Conservation (phyloP, 163 green algal species). For the Scenedesmus sp. region DNA sequence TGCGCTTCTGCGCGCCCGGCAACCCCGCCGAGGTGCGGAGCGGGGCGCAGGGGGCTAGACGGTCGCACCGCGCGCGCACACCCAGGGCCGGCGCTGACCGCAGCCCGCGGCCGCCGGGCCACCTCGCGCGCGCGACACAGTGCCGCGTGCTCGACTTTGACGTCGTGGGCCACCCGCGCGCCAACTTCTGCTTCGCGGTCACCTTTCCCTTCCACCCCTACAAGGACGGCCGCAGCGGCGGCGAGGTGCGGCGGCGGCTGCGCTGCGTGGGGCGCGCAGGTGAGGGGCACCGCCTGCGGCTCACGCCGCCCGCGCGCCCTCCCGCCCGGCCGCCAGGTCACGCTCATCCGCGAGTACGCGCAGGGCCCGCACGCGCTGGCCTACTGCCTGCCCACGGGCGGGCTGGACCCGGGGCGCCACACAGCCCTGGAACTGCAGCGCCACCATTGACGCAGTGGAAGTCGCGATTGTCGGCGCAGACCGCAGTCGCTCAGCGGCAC, state of each 20-base stretch:
- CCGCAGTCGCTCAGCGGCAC: too few relatives aligned
- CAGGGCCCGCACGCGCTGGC: constrained; percentile 77
- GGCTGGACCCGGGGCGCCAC: constrained; percentile 74
- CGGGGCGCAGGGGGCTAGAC: too few relatives aligned
- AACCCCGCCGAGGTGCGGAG: constrained; percentile 16
- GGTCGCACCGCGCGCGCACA: too few relatives aligned
- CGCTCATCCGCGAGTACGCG: constrained; percentile 57
- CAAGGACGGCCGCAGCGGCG: constrained; percentile 32
- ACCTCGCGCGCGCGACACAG: too few relatives aligned
- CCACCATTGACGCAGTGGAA: too few relatives aligned
- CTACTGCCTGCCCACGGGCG: constrained; percentile 81
- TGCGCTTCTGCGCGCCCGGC: constrained; percentile 52
- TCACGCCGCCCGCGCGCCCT: too few relatives aligned
- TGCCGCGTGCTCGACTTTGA: constrained; percentile 70
- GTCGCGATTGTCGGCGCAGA: too few relatives aligned
- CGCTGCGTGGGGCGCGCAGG: too few relatives aligned
- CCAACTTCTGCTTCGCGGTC: constrained; percentile 73
- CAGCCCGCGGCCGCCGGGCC: too few relatives aligned
- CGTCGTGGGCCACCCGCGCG: constrained; percentile 76
- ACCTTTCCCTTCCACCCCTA: constrained; percentile 79
- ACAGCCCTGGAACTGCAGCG: constrained; percentile 41
- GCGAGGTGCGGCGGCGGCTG: constrained; percentile 34
- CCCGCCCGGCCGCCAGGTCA: constrained; percentile 58
- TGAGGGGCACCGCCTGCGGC: too few relatives aligned
- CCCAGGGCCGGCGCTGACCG: too few relatives aligned